These are phyloP conservation scores for Microdochium nivale DNA, from an alignment of 2,329 filamentous ascomycete species.

Conservation along the genomic window DNA sequence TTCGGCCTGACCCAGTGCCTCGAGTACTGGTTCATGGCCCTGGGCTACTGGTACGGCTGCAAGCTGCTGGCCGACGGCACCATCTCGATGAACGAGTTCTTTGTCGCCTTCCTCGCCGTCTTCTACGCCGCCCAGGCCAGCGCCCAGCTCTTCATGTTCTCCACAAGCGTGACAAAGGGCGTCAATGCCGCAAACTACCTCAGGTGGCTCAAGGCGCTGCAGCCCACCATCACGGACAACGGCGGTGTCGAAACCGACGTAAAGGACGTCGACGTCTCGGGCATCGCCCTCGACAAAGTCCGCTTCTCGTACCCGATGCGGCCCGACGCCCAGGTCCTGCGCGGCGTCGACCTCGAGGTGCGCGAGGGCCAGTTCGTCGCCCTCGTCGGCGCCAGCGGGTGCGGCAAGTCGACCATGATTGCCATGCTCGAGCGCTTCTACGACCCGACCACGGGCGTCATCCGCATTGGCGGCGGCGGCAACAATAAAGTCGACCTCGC, in stretches of 20 bases:
- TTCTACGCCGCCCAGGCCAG: conserved; percentile 35
- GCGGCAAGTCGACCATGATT: conserved; percentile 54
- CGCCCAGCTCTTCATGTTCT: conserved; percentile 33
- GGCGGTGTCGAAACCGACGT: conserved; percentile 7
- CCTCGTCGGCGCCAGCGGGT: conserved; percentile 46
- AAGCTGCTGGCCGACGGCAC: conserved; percentile 25
- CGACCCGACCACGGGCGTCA: conserved; percentile 31
- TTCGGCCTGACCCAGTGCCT: conserved; percentile 19
- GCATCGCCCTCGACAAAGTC: conserved; percentile 44
- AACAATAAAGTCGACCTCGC: conserved; percentile 19
- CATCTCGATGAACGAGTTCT: conserved; percentile 31
- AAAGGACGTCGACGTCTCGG: not conserved
- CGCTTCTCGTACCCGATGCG: conserved; percentile 53
- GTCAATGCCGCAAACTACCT: conserved; percentile 40
- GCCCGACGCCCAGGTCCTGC: conserved; percentile 28
- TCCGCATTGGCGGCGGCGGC: conserved; percentile 32
- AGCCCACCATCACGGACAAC: conserved; percentile 32
- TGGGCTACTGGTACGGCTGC: conserved; percentile 28
- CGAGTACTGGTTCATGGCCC: conserved; percentile 20
- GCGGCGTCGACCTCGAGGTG: conserved; percentile 33
- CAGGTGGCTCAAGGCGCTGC: conserved; percentile 34
- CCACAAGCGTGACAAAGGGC: conserved; percentile 44
- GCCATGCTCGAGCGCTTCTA: conserved; percentile 39
- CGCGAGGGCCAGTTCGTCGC: conserved; percentile 41
- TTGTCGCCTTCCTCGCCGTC: conserved; percentile 42